phyloP scores from a whole-genome alignment of 108 stramenopile species.

The Nitzschia sp. region DNA sequence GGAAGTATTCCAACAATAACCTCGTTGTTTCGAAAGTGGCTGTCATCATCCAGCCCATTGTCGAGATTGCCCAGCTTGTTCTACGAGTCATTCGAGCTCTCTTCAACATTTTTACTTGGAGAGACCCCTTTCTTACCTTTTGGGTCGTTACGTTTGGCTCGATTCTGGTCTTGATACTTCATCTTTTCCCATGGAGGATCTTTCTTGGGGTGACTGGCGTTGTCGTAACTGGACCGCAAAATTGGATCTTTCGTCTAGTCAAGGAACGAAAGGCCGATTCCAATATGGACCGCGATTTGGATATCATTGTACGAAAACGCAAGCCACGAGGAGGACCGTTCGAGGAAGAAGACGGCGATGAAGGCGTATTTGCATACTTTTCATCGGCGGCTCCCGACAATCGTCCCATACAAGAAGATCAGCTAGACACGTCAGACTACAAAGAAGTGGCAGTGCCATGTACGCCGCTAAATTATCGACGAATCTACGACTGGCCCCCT shows the following conservation, averaged over 20 bases:
- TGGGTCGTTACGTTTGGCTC: slow-evolving; percentile 39
- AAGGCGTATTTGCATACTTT: neutral
- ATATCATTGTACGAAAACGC: neutral
- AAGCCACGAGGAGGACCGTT: neutral
- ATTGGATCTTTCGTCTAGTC: slow-evolving; percentile 8
- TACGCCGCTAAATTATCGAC: slow-evolving; percentile 40
- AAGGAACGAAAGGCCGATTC: slow-evolving; percentile 1
- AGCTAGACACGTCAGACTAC: neutral
- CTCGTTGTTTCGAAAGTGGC: slow-evolving; percentile 29
- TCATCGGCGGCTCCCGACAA: slow-evolving; percentile 16
- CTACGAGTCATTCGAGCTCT: slow-evolving; percentile 26
- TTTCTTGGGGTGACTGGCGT: slow-evolving; percentile 41
- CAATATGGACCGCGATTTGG: neutral
- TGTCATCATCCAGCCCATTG: slow-evolving; percentile 8
- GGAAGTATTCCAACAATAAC: slow-evolving; percentile 33
- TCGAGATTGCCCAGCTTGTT: slow-evolving; percentile 13
- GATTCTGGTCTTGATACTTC: slow-evolving; percentile 27
- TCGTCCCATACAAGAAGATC: neutral
- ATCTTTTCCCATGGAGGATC: slow-evolving; percentile 55
- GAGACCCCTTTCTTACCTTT: slow-evolving; percentile 53
- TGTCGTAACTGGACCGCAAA: slow-evolving; percentile 46
- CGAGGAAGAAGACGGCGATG: neutral
- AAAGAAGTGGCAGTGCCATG: slow-evolving; percentile 51
- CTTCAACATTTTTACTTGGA: slow-evolving; percentile 58
- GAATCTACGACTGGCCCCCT: slow-evolving; percentile 69